These are phyloP conservation scores for Cercophora samala DNA, from an alignment of 495 filamentous ascomycete species.

Conservation along the genomic window DNA sequence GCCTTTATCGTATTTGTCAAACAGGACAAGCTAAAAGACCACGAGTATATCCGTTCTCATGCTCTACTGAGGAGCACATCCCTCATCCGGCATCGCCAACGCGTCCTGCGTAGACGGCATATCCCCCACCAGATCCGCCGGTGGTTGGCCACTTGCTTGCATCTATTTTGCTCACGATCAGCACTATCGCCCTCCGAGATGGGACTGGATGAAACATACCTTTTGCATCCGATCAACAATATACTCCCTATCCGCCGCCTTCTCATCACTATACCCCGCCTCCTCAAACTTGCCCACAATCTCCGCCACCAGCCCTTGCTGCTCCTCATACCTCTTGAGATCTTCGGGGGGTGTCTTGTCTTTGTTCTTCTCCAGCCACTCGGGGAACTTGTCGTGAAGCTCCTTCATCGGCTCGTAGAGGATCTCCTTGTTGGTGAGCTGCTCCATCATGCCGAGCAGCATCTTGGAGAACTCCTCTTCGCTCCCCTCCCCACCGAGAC, in stretches of 20 bases:
- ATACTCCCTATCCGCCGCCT: conserved; percentile 78
- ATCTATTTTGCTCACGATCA: conserved; percentile 51
- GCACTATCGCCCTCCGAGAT: conserved; percentile 17
- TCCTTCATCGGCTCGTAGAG: conserved; percentile 99
- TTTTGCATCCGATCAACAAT: conserved; percentile 97
- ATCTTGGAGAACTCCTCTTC: conserved; percentile 91
- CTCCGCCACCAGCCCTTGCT: conserved; percentile 76
- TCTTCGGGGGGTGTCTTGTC: conserved; percentile 63
- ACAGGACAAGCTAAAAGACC: background rate
- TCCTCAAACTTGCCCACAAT: conserved; percentile 88
- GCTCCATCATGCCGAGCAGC: conserved; percentile 96
- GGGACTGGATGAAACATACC: conserved; percentile 48
- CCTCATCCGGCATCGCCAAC: conserved; percentile 64
- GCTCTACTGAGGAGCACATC: conserved; percentile 65
- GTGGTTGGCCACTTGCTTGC: conserved; percentile 91
- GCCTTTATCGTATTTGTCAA: background rate
- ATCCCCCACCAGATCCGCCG: conserved; percentile 84
- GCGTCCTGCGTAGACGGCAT: conserved; percentile 75
- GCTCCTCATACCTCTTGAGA: conserved; percentile 72
- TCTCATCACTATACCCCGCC: conserved; percentile 71
- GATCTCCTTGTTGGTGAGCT: conserved; percentile 96
- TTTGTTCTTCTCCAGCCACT: conserved; percentile 78
- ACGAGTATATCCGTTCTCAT: background rate
- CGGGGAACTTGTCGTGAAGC: conserved; percentile 82
- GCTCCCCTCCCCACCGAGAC: conserved; percentile 66